Evolutionary conservation across 1,139 yeast genomes (phyloP).

Genomic region (Yamadazyma diddensiae): DNA sequence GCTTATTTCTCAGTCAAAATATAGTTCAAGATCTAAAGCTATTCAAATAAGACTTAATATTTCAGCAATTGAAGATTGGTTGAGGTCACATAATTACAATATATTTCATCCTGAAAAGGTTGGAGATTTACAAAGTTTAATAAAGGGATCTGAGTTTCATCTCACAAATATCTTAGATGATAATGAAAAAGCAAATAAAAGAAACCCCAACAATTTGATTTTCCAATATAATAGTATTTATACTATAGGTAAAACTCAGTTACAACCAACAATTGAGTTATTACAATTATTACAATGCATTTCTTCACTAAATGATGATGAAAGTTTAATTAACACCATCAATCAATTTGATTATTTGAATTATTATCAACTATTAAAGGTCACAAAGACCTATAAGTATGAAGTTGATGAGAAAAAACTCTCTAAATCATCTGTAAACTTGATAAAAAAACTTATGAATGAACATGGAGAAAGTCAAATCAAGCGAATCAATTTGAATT

Average conservation of each 20-base stretch:
- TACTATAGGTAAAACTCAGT: conserved; percentile 60
- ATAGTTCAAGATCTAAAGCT: conserved; percentile 79
- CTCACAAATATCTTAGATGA: conserved; percentile 23
- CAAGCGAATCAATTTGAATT: conserved; percentile 30
- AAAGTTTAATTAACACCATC: conserved; percentile 54
- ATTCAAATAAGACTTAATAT: conserved; percentile 85
- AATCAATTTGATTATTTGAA: conserved; percentile 59
- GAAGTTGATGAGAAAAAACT: conserved; percentile 76
- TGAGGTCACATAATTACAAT: conserved; percentile 69
- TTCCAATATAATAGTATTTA: conserved; percentile 58
- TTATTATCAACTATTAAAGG: conserved; percentile 67
- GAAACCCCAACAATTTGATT: conserved; percentile 30
- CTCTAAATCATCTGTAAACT: conserved; percentile 43
- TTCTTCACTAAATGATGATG: conserved; percentile 57
- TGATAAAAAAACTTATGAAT: conserved; percentile 30
- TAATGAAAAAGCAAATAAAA: conserved; percentile 13
- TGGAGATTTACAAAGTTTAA: conserved; percentile 28
- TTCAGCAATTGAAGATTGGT: conserved; percentile 91
- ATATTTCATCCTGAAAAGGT: conserved; percentile 43
- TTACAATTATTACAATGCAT: conserved; percentile 90
- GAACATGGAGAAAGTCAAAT: conserved; percentile 43
- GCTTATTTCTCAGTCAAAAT: conserved; percentile 60
- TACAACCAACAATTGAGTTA: conserved; percentile 73
- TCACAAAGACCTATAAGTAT: conserved; percentile 73
- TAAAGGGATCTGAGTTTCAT: conserved; percentile 3